Base-by-base conservation (phyloP, 1,139 yeast species). In the Hyphopichia burtonii region DNA sequence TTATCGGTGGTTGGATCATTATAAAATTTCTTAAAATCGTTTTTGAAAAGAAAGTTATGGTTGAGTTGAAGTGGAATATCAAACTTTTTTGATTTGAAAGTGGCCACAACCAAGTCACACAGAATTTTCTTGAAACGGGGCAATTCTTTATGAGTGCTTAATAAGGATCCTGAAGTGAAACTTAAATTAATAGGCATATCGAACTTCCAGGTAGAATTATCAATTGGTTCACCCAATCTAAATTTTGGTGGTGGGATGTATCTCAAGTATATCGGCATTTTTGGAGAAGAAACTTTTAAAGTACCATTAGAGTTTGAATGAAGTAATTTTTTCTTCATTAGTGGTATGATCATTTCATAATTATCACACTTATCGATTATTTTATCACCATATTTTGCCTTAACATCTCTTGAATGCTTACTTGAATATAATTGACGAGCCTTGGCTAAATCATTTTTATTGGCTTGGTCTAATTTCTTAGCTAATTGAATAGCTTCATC, bases 21-120 rank as follows among this genome's bases (percentile, higher is more conserved):
- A 42, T 34, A 20, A 38, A 39, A n/a, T 36, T 31, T n/a, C 41
- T 32, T 18, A 4, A 45, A 44, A 19, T 56, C 43, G 40, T 61
- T 58, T 17, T 52, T 52, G 46, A 63, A 68, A 12, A 72, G 55
- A 55, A 70, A 59, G 34, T 65, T 70, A 47, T 70, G 76, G 46
- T 65, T 66, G 41, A 73, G 56, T 45, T 72, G 77, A 15, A 72
- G 47, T 1, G 78, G 78, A 15, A 72, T 63, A 10, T 61, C 58
- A 22, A 53, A 47, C 37, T 59, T 59, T 11, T 58, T 56, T 2
- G 76, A 65, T 34, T 62, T 53, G 12, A 71, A 47, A 1, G 75
- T 66, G 11, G 63, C 47, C 1, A 60, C 71, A 8, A 61, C 61
- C 37, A 72, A 55, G 38, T 71, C 76, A 2, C 63, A 59, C 4